phyloP scores from a whole-genome alignment of 2,329 filamentous ascomycete species.

The Xylogone sp. region DNA sequence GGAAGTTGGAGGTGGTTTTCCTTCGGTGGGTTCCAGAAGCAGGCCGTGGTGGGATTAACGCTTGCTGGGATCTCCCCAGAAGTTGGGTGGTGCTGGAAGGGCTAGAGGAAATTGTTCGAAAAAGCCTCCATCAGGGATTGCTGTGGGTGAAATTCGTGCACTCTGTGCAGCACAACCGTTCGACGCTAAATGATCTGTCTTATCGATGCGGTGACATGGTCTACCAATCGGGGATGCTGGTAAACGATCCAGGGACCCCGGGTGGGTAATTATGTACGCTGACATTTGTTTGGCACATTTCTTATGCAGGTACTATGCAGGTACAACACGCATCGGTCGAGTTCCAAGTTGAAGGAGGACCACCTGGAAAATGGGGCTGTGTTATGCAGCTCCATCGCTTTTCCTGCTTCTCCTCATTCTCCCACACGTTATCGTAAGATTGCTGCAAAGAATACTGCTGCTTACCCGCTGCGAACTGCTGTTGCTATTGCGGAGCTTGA shows the following conservation, averaged over 20 bases:
- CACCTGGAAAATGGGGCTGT: neutral
- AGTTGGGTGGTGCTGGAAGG: neutral
- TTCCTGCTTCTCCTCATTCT: neutral
- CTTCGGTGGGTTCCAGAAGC: neutral
- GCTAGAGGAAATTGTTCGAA: neutral
- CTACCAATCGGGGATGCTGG: constrained; percentile 2
- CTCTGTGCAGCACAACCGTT: neutral
- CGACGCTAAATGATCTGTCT: constrained; percentile 2
- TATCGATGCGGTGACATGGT: constrained; percentile 8
- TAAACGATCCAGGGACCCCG: neutral
- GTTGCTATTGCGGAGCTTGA: neutral
- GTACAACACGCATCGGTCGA: too few relatives aligned
- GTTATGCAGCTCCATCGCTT: neutral
- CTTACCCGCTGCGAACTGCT: too few relatives aligned
- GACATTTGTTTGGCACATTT: neutral
- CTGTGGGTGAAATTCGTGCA: neutral
- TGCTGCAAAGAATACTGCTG: neutral
- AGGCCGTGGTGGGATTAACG: neutral
- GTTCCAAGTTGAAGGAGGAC: too few relatives aligned
- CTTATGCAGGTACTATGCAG: constrained; percentile 22
- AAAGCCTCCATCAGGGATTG: too few relatives aligned
- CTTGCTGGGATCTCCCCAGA: neutral
- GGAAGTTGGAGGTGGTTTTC: neutral
- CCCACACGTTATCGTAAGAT: neutral
- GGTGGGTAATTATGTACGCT: neutral